Evolutionary conservation across 208 protist species (phyloP), one percentile per base, ranked within the genome.

Genomic region (Leptomonas seymouri): DNA sequence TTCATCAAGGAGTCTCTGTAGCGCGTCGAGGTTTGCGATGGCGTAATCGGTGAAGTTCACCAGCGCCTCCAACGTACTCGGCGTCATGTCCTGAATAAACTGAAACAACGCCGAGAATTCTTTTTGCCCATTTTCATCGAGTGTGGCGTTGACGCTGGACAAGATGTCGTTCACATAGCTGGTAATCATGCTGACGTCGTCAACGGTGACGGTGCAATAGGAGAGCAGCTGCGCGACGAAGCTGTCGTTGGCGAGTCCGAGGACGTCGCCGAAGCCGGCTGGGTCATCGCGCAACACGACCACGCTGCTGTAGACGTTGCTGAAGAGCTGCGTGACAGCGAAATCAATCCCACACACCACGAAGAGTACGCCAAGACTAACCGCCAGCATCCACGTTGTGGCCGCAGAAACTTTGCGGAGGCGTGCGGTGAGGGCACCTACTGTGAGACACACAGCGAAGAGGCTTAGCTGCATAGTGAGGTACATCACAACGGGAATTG

Each of bases 11-110:
- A 83, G 78, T 6, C 75, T 46, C 23, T 66, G 21, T 21, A 79
- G 21, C 11, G 31, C 46, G 48, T 68, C 48, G 54, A 83, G 46
- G 49, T 83, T 83, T 12, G 54, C 49, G 0, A 58, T 2, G 14
- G 78, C 46, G 63, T 83, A 83, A 28, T 45, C 15, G 4, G 64
- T 78, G 68, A 60, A 76, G 72, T 83, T 78, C 0, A 34, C 62
- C 42, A 83, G 36, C 25, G 68, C 67, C 27, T 75, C 71, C 27
- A 82, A 7, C 20, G 51, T 64, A 31, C 51, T 54, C 5, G 77
- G 77, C 3, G 70, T 44, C 23, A 64, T 30, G 34, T 70, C 58
- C 11, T 57, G 12, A 41, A 81, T 59, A 34, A 74, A 68, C 23
- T 64, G 27, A 20, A 76, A 68, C 7, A 73, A 11, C 11, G 20